Conservation (phyloP, 2,329 filamentous ascomycete genomes). For the Calonectria hawksworthii region DNA sequence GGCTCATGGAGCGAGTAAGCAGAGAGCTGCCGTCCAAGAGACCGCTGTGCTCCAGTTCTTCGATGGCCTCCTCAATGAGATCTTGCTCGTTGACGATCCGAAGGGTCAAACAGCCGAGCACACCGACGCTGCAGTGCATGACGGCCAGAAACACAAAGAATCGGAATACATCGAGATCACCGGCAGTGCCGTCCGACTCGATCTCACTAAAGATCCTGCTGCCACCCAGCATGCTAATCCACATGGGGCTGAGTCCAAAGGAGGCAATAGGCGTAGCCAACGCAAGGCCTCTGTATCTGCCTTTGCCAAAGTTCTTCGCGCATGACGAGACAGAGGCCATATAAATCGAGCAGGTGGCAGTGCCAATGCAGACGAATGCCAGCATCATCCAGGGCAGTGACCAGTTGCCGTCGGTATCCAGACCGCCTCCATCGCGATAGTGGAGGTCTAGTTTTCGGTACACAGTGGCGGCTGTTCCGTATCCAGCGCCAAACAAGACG, state of each 20-base stretch:
- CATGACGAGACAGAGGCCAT: constrained; percentile 92
- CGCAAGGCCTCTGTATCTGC: constrained; percentile 88
- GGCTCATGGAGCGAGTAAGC: constrained; percentile 69
- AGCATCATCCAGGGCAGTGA: constrained; percentile 87
- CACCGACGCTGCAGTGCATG: constrained; percentile 73
- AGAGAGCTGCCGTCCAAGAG: constrained; percentile 82
- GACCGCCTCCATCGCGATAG: constrained; percentile 51
- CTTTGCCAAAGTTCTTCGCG: constrained; percentile 97
- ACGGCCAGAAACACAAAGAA: constrained; percentile 90
- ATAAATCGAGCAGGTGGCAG: constrained; percentile 91
- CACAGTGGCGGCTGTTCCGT: constrained; percentile 84
- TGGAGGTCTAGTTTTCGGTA: constrained; percentile 72
- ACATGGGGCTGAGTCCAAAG: constrained; percentile 95
- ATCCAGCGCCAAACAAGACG: constrained; percentile 83
- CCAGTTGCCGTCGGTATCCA: constrained; percentile 66
- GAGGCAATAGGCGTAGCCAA: constrained; percentile 92
- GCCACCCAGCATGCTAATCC: constrained; percentile 91
- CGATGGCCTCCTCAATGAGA: constrained; percentile 90
- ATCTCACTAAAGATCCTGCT: constrained; percentile 82
- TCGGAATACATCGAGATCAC: constrained; percentile 80
- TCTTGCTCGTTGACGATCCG: constrained; percentile 87
- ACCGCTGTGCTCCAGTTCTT: constrained; percentile 91
- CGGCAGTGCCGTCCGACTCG: constrained; percentile 71
- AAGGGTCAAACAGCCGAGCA: constrained; percentile 81
- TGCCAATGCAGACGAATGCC: constrained; percentile 86